Conservation (phyloP, 2,329 filamentous ascomycete species). For the Diaporthe humulicola region DNA sequence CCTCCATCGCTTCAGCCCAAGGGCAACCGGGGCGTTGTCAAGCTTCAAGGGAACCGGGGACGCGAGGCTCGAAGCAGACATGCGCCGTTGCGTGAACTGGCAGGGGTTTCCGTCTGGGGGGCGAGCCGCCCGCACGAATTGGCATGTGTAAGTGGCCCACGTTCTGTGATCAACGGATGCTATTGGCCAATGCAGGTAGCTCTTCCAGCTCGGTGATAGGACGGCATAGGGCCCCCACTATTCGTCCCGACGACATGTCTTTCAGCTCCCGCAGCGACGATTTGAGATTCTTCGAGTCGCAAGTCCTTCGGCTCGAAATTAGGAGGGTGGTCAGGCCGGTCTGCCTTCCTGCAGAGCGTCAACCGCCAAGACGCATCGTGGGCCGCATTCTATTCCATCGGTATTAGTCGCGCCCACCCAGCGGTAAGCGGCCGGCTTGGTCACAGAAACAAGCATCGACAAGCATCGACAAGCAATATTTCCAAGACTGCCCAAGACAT, state of each 20-base stretch:
- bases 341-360: neutral
- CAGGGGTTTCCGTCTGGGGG: conserved; percentile 15
- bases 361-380: conserved; percentile 10
- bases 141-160: conserved; percentile 34
- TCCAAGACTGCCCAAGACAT: conserved; percentile 11
- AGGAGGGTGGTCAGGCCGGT: neutral
- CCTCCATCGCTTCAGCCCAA: conserved; percentile 8
- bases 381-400: neutral
- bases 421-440: conserved; percentile 10
- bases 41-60: conserved; percentile 15
- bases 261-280: neutral
- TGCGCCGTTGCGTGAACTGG: conserved; percentile 18
- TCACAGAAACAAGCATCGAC: neutral
- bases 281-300: neutral
- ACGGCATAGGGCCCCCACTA: neutral
- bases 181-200: conserved; percentile 22
- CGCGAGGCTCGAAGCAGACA: conserved; percentile 33
- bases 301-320: neutral
- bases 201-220: conserved; percentile 19
- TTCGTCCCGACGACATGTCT: conserved; percentile 33
- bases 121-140: conserved; percentile 37
- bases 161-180: neutral
- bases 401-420: neutral
- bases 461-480: conserved; percentile 8
- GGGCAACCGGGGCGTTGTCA: conserved; percentile 19